These are phyloP conservation scores for Magnusiomyces magnusii DNA, from an alignment of 1,139 yeast genomes.

Conservation along the genomic window DNA sequence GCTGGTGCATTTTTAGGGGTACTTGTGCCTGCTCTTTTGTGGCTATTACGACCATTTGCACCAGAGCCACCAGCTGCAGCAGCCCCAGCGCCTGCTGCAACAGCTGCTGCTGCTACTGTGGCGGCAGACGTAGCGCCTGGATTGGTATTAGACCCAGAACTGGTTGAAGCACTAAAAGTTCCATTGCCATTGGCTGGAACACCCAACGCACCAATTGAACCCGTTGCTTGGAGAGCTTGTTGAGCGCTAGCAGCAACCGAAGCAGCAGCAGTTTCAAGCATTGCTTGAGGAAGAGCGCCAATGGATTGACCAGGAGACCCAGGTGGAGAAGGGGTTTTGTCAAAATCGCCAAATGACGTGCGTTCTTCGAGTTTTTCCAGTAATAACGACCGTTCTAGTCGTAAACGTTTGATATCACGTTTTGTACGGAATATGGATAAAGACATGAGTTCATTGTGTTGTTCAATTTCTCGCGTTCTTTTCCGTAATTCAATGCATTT, in stretches of 20 bases:
- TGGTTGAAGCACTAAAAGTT: not conserved
- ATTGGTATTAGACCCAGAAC: not conserved
- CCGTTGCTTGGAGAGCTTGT: slow-evolving; percentile 1
- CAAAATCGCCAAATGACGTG: not conserved
- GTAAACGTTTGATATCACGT: slow-evolving; percentile 64
- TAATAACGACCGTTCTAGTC: slow-evolving; percentile 74
- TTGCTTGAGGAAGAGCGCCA: slow-evolving; percentile 1
- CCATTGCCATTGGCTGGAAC: not conserved
- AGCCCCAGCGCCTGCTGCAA: not conserved
- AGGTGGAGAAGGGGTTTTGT: slow-evolving; percentile 3
- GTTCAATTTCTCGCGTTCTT: slow-evolving; percentile 68
- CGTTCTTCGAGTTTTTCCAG: slow-evolving; percentile 62
- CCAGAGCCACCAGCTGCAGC: not conserved
- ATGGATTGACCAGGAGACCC: slow-evolving; percentile 2
- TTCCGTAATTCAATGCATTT: slow-evolving; percentile 67
- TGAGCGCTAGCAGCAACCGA: slow-evolving; percentile 6
- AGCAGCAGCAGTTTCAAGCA: slow-evolving; percentile 7
- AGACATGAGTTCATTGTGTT: slow-evolving; percentile 68
- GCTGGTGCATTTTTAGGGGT: not conserved
- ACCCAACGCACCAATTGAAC: not conserved
- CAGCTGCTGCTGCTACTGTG: not conserved
- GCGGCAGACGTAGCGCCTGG: not conserved
- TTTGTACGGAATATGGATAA: slow-evolving; percentile 75
- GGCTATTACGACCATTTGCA: not conserved
- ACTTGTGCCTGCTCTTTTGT: not conserved